These are phyloP conservation scores for Zygosaccharomyces pseudorouxii DNA, from an alignment of 805 yeast species.

Conservation along the genomic window DNA sequence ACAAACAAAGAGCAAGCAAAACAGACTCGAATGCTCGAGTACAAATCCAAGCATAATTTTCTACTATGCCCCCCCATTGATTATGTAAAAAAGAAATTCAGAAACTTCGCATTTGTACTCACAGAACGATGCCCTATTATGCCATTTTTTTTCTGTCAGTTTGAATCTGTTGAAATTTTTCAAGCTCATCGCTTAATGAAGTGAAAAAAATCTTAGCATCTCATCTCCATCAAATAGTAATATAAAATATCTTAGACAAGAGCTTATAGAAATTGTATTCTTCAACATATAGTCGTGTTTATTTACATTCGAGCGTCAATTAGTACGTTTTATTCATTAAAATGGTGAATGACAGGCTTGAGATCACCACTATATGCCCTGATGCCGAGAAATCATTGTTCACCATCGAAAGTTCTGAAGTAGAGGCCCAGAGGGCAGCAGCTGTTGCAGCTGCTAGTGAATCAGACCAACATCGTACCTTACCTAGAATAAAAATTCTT, in stretches of 20 bases:
- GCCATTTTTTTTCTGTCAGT: background rate
- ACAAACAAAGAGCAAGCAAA: background rate
- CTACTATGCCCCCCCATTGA: background rate
- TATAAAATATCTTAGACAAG: background rate
- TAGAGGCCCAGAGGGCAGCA: slow-evolving; percentile 7
- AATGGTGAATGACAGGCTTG: slow-evolving; percentile 30
- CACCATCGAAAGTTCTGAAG: slow-evolving; percentile 18
- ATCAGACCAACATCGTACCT: slow-evolving; percentile 10
- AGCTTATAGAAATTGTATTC: background rate
- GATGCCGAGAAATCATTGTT: slow-evolving; percentile 33
- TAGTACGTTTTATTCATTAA: background rate
- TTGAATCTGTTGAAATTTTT: background rate
- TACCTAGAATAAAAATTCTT: slow-evolving; percentile 43
- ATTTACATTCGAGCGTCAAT: no score
- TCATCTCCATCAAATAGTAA: background rate
- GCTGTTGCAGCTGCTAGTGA: slow-evolving; percentile 5
- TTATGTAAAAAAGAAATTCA: background rate
- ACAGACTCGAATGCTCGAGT: background rate
- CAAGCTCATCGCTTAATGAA: background rate
- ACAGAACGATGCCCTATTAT: background rate
- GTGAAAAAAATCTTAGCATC: background rate
- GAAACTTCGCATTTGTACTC: background rate
- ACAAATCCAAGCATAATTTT: background rate
- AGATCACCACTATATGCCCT: slow-evolving; percentile 33
- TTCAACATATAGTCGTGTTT: background rate